Conservation (phyloP, 2,329 filamentous ascomycete genomes). For the Thelonectria discophora region DNA sequence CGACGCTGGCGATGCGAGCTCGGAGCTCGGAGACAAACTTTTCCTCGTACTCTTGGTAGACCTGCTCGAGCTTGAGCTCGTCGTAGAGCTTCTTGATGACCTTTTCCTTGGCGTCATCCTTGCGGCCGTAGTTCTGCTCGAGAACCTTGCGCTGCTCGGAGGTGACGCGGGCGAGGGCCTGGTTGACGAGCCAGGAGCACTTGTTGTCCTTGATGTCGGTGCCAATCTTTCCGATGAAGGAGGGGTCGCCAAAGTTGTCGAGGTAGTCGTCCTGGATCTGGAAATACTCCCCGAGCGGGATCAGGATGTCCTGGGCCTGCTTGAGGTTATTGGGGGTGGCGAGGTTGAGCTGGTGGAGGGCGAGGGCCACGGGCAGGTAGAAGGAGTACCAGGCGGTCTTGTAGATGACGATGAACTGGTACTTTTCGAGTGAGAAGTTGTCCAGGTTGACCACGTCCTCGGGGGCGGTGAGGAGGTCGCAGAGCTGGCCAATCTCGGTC, state of each 20-base stretch:
- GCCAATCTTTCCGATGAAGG: slow-evolving; percentile 96
- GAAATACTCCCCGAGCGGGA: slow-evolving; percentile 98
- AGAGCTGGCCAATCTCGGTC: slow-evolving; percentile 94
- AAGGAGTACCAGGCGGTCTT: slow-evolving; percentile 99
- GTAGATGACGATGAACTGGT: slow-evolving; percentile 98
- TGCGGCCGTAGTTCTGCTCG: slow-evolving; percentile 92
- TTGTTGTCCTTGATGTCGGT: slow-evolving; percentile 99
- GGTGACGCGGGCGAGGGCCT: slow-evolving; percentile 81
- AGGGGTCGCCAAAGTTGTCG: slow-evolving; percentile 93
- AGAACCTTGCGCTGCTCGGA: slow-evolving; percentile 88
- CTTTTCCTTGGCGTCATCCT: slow-evolving; percentile 84
- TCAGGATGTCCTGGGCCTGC: slow-evolving; percentile 89
- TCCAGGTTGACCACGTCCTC: slow-evolving; percentile 92
- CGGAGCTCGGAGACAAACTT: slow-evolving; percentile 81
- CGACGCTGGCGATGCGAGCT: slow-evolving; percentile 77
- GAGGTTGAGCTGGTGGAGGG: slow-evolving; percentile 83
- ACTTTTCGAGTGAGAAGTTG: slow-evolving; percentile 96
- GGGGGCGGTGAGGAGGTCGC: slow-evolving; percentile 93
- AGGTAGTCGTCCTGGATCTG: slow-evolving; percentile 99
- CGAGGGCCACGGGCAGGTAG: slow-evolving; percentile 94
- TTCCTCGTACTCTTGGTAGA: slow-evolving; percentile 92
- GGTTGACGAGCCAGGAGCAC: slow-evolving; percentile 98
- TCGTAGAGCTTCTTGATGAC: slow-evolving; percentile 89
- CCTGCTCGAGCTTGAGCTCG: slow-evolving; percentile 83
- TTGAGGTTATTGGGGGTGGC: slow-evolving; percentile 90